These are phyloP conservation scores for Margaritispora aquatica DNA, from an alignment of 495 filamentous ascomycete genomes.

Conservation along the genomic window DNA sequence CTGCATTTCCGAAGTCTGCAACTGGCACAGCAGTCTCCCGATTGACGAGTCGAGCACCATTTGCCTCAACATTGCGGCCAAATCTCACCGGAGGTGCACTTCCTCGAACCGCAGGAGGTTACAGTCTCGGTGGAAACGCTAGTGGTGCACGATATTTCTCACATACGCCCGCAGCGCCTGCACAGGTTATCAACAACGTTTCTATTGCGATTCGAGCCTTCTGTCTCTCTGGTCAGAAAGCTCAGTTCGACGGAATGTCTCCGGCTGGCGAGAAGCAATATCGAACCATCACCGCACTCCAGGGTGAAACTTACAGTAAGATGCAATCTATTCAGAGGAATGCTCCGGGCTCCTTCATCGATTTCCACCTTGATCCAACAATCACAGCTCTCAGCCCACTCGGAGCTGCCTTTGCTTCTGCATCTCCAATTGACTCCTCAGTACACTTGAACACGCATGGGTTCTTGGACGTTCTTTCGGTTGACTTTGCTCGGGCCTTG, in stretches of 20 bases:
- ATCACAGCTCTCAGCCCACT: constrained; percentile 73
- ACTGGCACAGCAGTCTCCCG: constrained; percentile 60
- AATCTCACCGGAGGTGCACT: constrained; percentile 88
- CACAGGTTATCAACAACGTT: constrained; percentile 92
- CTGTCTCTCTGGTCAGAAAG: constrained; percentile 78
- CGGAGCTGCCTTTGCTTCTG: constrained; percentile 22
- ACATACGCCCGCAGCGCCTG: constrained; percentile 74
- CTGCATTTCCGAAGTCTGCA: constrained; percentile 58
- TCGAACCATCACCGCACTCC: constrained; percentile 58
- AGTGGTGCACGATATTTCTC: constrained; percentile 83
- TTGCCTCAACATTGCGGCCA: constrained; percentile 83
- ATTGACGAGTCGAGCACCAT: constrained; percentile 70
- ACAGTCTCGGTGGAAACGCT: constrained; percentile 61
- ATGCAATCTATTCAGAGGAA: constrained; percentile 46
- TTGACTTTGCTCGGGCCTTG: constrained; percentile 82
- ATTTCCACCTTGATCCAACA: constrained; percentile 82
- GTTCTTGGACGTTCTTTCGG: constrained; percentile 75
- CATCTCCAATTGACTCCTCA: constrained; percentile 15
- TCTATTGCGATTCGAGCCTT: constrained; percentile 87
- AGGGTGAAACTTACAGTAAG: constrained; percentile 61
- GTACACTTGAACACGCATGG: constrained; percentile 67
- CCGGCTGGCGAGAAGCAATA: constrained; percentile 70
- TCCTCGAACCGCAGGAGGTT: constrained; percentile 79
- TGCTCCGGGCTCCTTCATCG: constrained; percentile 70
- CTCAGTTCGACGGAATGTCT: constrained; percentile 70